Conservation (phyloP, 306 rosid genomes). For the barrel medic (Medicago truncatula) region DNA sequence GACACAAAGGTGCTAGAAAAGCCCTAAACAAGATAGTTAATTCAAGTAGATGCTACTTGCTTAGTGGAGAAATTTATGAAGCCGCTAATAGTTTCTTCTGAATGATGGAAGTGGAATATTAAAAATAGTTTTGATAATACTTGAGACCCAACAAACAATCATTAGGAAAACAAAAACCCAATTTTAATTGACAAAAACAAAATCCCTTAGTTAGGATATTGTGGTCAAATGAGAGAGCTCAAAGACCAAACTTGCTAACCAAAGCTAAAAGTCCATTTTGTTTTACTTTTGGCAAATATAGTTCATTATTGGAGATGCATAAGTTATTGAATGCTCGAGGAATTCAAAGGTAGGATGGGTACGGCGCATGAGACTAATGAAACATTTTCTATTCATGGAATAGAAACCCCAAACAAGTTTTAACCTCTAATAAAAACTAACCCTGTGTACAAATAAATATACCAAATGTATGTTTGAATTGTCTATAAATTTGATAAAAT, state of each 20-base stretch:
- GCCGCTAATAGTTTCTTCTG: conserved; percentile 31
- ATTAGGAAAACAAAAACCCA: conserved; percentile 38
- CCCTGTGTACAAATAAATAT: no score
- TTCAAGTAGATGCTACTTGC: not conserved
- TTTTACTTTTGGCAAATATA: conserved; percentile 17
- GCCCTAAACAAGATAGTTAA: conserved; percentile 11
- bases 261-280: conserved; percentile 35
- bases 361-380: conserved; percentile 33
- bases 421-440: no score
- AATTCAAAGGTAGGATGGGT: conserved; percentile 39
- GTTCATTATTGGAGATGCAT: conserved; percentile 16
- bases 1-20: not conserved
- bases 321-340: conserved; percentile 48
- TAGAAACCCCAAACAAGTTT: not conserved
- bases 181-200: not conserved
- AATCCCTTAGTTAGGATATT: not conserved
- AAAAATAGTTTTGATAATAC: conserved; percentile 29
- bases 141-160: conserved; percentile 51
- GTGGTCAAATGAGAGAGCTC: conserved; percentile 33
- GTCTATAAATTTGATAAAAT: no score
- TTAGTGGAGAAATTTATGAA: conserved; percentile 58
- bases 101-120: conserved; percentile 12
- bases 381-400: not conserved
- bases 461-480: no score
- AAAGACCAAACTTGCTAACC: conserved; percentile 26